These are phyloP conservation scores for Eucommia ulmoides DNA, from an alignment of 257 asterid genomes.

Conservation along the genomic window DNA sequence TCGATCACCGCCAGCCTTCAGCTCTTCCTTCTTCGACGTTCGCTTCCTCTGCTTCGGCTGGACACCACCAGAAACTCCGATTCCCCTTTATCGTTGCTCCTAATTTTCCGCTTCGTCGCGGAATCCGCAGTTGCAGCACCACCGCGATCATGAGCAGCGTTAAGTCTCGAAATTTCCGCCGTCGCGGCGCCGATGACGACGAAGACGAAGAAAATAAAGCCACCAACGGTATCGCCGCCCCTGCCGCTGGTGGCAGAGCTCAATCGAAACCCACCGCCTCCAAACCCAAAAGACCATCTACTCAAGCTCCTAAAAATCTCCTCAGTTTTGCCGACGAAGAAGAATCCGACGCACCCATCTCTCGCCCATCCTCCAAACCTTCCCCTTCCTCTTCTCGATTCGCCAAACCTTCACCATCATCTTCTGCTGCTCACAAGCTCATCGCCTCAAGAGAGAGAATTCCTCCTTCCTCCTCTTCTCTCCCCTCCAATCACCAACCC, in stretches of 20 bases:
- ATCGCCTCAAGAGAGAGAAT: constrained; percentile 44
- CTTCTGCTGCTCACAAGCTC: constrained; percentile 53
- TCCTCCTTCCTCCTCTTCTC: constrained; percentile 34
- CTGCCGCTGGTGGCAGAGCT: constrained; percentile 19
- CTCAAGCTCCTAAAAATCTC: constrained; percentile 37
- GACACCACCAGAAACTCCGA: no score
- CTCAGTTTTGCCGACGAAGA: constrained; percentile 86
- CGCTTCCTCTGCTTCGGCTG: no score
- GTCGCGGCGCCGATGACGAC: constrained; percentile 63
- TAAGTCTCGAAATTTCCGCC: constrained; percentile 75
- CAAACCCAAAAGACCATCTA: constrained; percentile 42
- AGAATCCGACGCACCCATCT: constrained; percentile 33
- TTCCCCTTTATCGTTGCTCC: no score
- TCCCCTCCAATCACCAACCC: constrained; percentile 81
- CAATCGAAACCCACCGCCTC: constrained; percentile 20
- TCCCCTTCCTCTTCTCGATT: constrained; percentile 35
- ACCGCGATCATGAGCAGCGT: constrained; percentile 50
- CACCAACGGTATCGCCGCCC: constrained; percentile 9
- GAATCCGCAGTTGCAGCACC: no score
- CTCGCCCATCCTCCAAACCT: constrained; percentile 42
- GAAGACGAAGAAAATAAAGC: constrained; percentile 23
- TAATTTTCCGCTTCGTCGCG: no score
- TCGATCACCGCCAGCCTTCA: no score
- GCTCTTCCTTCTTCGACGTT: no score
- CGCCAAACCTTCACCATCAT: constrained; percentile 10